Evolutionary conservation across 257 asterid genomes (phyloP), one percentile per base, ranked within the genome.

Genomic region (Solanum clarkiae): DNA sequence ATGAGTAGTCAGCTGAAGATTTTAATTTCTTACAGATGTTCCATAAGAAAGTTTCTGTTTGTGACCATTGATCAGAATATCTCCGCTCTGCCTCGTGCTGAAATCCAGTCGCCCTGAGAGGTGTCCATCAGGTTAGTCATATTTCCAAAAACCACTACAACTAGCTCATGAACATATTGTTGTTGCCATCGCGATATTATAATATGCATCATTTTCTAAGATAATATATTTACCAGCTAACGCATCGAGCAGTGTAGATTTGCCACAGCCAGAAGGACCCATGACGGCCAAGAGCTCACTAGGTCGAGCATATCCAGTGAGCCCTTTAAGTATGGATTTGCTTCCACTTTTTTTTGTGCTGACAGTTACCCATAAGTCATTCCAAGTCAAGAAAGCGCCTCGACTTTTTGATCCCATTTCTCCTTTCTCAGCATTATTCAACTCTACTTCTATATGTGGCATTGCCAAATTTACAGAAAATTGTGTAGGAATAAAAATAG

Each of bases 231-330:
- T 65, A 86, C 88, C 86, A 70, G 88, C 88, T 75, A 86, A 63
- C 9, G 88, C 77, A 40, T 86, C 88, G 40, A 86, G 86, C 40
- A 86, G 80, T 1, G 86, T 86, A 20, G 88, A 83, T 10, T 86
- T 86, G 70, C 88, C 88, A 82, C 84, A 72, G 51, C 88, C 88
- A 72, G 88, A 82, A 82, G 88, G 88, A 14, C 88, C 88, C 88
- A 83, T 86, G 10, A 86, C 66, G 1, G 88, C 88, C 77, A 86
- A 51, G 75, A 74, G 55, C 55, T 86, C 86, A 82, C 86, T 85
- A 4, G 86, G 88, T 42, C 81, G 80, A 16, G 84, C 88, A 51
- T 83, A 86, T 8, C 88, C 88, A 8, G 88, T 86, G 51, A 86
- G 72, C 53, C 86, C 88, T 47, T 86, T 83, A 79, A 86, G 83